Conservation (phyloP, 768 basidiomycete genomes). For the Lactarius quietus region DNA sequence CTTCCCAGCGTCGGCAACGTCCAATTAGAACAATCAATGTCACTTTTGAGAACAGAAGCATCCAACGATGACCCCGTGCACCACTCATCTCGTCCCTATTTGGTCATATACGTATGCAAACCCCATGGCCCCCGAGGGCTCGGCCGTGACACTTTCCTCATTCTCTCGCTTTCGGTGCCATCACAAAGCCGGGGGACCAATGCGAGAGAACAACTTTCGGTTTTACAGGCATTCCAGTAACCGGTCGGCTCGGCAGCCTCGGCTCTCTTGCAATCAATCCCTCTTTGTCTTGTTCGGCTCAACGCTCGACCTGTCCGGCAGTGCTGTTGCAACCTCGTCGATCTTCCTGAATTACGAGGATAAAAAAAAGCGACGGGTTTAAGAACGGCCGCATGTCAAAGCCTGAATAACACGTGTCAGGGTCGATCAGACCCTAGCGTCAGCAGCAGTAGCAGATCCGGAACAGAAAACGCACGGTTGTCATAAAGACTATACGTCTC, state of each 20-base stretch:
- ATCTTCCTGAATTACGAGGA: constrained; percentile 97
- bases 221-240: not conserved
- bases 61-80: not conserved
- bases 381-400: constrained; percentile 96
- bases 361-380: constrained; percentile 79
- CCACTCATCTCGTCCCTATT: not conserved
- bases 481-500: constrained; percentile 97
- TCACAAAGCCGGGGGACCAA: not conserved
- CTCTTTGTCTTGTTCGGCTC: constrained; percentile 23
- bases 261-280: constrained; percentile 2
- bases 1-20: not conserved
- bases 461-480: constrained; percentile 59
- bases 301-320: constrained; percentile 63
- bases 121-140: not conserved
- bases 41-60: not conserved
- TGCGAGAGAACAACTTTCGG: not conserved
- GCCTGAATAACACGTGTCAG: constrained; percentile 44
- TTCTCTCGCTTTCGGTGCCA: not conserved
- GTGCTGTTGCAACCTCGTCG: constrained; percentile 70
- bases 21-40: not conserved
- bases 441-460: not conserved
- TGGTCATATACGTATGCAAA: not conserved
- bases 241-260: too few species aligned
- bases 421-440: constrained; percentile 15
- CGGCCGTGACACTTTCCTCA: not conserved